These are phyloP conservation scores for Pichia sp. DNA, from an alignment of 1,139 yeast species.

Conservation along the genomic window DNA sequence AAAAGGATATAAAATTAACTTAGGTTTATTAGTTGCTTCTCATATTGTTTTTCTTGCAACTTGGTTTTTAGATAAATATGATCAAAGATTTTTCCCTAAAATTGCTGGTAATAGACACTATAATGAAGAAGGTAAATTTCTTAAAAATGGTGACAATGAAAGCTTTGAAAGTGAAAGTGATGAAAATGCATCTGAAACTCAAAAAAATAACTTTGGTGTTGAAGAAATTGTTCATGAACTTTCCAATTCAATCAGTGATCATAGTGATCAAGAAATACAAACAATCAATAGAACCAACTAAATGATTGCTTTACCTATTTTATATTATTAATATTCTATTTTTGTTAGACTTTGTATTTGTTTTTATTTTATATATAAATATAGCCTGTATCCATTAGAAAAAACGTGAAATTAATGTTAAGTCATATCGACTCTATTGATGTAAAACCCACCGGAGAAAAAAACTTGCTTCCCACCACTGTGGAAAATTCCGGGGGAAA, in stretches of 20 bases:
- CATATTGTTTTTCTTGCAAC: conserved; percentile 10
- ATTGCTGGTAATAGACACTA: conserved; percentile 15
- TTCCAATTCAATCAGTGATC: neutral
- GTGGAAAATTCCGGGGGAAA: too few species aligned
- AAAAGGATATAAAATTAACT: conserved; percentile 45
- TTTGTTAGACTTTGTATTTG: neutral
- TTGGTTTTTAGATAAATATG: conserved; percentile 18
- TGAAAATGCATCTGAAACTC: neutral
- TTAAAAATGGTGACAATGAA: neutral
- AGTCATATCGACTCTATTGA: too few species aligned
- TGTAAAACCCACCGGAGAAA: too few species aligned
- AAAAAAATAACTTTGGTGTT: neutral
- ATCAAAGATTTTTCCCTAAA: conserved; percentile 11
- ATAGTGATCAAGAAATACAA: neutral
- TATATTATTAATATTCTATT: neutral
- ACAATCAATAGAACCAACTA: neutral
- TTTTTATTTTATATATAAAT: too few species aligned
- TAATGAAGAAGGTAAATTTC: neutral
- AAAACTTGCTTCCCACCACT: too few species aligned
- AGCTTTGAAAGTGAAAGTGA: neutral
- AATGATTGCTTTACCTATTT: neutral
- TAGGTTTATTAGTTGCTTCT: conserved; percentile 31
- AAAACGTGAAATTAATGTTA: too few species aligned
- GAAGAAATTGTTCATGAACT: neutral
- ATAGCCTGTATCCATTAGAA: too few species aligned